A percentile compares a stretch with the other conserved stretches of the same genome.
These are phyloP conservation scores for Quercus rubra DNA, from an alignment of 306 rosid species.

Conservation along the genomic window DNA sequence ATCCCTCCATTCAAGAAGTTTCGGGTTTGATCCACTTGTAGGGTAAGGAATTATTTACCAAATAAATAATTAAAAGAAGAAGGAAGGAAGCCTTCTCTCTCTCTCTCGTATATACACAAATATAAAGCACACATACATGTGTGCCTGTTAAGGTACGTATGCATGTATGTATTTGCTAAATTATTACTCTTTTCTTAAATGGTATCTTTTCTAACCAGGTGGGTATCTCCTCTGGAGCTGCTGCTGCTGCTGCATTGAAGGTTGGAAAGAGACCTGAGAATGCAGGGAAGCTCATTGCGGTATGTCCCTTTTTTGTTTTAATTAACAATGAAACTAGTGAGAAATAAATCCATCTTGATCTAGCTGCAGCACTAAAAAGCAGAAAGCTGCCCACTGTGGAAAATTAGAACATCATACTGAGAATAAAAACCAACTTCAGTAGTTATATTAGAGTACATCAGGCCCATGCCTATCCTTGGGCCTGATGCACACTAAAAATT, in stretches of 20 bases:
- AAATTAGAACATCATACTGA: background rate
- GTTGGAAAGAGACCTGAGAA: conserved; percentile 94
- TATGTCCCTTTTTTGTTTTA: conserved; percentile 30
- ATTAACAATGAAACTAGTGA: background rate
- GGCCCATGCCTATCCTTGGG: no score
- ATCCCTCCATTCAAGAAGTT: background rate
- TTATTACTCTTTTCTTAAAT: conserved; percentile 19
- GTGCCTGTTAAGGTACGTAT: background rate
- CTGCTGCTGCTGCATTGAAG: conserved; percentile 84
- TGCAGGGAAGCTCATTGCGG: conserved; percentile 92
- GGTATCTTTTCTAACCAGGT: conserved; percentile 56
- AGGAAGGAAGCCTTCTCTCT: background rate
- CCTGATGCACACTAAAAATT: no score
- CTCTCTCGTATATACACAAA: background rate
- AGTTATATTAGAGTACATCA: background rate
- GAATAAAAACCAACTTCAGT: background rate
- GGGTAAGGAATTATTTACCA: background rate
- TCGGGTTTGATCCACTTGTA: background rate
- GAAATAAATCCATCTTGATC: background rate
- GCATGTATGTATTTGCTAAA: background rate
- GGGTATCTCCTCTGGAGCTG: conserved; percentile 98
- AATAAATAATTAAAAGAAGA: background rate
- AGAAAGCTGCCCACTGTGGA: background rate
- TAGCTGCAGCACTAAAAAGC: background rate
- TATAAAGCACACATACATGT: background rate